These are phyloP conservation scores for Exophiala phaeomuriformis DNA, from an alignment of 2,329 filamentous ascomycete genomes.

Conservation along the genomic window DNA sequence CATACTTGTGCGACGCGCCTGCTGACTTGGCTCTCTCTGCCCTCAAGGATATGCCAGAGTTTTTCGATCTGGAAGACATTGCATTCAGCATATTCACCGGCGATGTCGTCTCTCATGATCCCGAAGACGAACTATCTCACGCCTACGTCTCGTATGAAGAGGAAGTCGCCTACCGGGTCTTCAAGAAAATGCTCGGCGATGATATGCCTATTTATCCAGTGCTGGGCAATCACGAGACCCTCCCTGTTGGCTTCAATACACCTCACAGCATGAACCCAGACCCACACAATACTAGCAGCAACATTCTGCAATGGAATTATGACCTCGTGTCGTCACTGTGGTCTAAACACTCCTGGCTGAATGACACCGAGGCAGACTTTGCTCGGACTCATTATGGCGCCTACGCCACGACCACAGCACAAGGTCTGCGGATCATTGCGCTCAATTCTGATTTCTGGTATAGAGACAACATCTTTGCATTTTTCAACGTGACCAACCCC, in stretches of 20 bases:
- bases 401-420: slow-evolving; percentile 26
- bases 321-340: slow-evolving; percentile 26
- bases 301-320: slow-evolving; percentile 27
- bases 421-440: slow-evolving; percentile 29
- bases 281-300: slow-evolving; percentile 15
- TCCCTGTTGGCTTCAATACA: slow-evolving; percentile 26
- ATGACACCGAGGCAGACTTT: slow-evolving; percentile 21
- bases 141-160: slow-evolving; percentile 30
- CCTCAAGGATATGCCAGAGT: slow-evolving; percentile 24
- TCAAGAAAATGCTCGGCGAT: slow-evolving; percentile 27
- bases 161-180: slow-evolving; percentile 26
- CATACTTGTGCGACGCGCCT: slow-evolving; percentile 28
- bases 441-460: slow-evolving; percentile 31
- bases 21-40: slow-evolving; percentile 27
- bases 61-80: slow-evolving; percentile 25
- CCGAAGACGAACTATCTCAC: slow-evolving; percentile 26
- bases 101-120: slow-evolving; percentile 31
- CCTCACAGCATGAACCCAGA: slow-evolving; percentile 22
- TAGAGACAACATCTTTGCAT: slow-evolving; percentile 27
- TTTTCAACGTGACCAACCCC: slow-evolving; percentile 27
- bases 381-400: slow-evolving; percentile 26
- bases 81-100: slow-evolving; percentile 31
- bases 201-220: slow-evolving; percentile 28
- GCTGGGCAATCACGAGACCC: slow-evolving; percentile 29
- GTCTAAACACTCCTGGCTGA: slow-evolving; percentile 28